phyloP scores from a whole-genome alignment of 371 early-diverging fungal species.

The Batrachochytrium dendrobatidis region DNA sequence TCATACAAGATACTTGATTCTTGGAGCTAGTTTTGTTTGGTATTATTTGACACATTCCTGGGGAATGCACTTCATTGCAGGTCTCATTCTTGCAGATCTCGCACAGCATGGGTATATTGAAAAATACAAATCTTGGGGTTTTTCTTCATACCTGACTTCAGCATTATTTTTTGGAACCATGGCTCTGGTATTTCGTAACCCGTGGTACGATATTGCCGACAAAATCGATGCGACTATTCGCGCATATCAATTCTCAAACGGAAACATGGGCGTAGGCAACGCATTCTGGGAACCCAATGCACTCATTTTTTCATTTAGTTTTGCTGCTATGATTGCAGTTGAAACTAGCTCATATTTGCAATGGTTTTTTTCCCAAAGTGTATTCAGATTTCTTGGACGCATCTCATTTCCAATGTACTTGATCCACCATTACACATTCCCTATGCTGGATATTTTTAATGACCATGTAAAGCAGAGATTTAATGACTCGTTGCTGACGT shows the following conservation, averaged over 20 bases:
- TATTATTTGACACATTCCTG: neutral
- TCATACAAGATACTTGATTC: neutral
- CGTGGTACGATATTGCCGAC: neutral
- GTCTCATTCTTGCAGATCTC: neutral
- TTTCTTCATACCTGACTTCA: neutral
- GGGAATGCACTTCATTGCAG: neutral
- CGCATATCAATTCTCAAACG: neutral
- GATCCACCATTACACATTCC: neutral
- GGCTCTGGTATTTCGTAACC: neutral
- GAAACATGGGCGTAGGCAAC: neutral
- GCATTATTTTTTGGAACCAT: neutral
- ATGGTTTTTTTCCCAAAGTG: neutral
- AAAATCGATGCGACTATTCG: neutral
- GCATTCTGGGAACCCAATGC: neutral
- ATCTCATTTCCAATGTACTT: neutral
- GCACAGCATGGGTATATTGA: neutral
- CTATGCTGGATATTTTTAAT: neutral
- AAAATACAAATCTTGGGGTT: neutral
- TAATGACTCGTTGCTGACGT: neutral
- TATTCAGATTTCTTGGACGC: neutral
- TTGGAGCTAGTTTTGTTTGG: neutral
- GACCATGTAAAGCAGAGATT: neutral
- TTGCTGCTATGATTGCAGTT: neutral
- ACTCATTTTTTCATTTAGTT: neutral
- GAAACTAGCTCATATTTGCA: neutral